phyloP scores from a whole-genome alignment of 371 early-diverging fungal genomes.

The Mucor mucedo region DNA sequence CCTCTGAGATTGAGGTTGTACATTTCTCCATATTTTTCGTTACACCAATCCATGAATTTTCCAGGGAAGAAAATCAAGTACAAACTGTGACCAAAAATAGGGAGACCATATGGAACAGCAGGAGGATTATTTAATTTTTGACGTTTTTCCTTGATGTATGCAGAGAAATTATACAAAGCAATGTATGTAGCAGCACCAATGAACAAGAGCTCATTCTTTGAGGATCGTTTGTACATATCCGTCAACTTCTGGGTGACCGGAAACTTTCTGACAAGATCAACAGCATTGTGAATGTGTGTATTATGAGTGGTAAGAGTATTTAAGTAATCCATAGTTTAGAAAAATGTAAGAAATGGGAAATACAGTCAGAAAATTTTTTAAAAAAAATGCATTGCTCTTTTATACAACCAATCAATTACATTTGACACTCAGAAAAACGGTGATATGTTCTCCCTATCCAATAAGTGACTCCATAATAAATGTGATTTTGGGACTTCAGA shows the following conservation, averaged over 20 bases:
- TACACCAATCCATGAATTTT: conserved; percentile 45
- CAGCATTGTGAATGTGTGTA: conserved; percentile 20
- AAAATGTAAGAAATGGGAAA: no score
- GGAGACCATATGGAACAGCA: conserved; percentile 37
- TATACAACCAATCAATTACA: no score
- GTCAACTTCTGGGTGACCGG: conserved; percentile 11
- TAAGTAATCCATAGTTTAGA: conserved; percentile 5
- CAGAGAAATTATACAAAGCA: conserved; percentile 31
- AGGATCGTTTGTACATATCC: conserved; percentile 30
- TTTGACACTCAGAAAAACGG: no score
- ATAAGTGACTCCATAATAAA: no score
- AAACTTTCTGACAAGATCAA: conserved; percentile 6
- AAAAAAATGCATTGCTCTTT: no score
- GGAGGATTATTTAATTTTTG: conserved; percentile 36
- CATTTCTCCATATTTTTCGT: conserved; percentile 39
- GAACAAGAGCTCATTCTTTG: conserved; percentile 33
- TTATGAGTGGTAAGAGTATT: neutral
- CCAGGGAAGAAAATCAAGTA: conserved; percentile 28
- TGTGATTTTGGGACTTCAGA: no score
- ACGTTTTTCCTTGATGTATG: conserved; percentile 29
- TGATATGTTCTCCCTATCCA: no score
- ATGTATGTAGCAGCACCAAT: conserved; percentile 36
- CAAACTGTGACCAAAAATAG: conserved; percentile 41
- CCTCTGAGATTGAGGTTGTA: conserved; percentile 34
- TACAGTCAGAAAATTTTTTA: no score